Conservation (phyloP, 257 asterid genomes). For the Rauvolfia tetraphylla region DNA sequence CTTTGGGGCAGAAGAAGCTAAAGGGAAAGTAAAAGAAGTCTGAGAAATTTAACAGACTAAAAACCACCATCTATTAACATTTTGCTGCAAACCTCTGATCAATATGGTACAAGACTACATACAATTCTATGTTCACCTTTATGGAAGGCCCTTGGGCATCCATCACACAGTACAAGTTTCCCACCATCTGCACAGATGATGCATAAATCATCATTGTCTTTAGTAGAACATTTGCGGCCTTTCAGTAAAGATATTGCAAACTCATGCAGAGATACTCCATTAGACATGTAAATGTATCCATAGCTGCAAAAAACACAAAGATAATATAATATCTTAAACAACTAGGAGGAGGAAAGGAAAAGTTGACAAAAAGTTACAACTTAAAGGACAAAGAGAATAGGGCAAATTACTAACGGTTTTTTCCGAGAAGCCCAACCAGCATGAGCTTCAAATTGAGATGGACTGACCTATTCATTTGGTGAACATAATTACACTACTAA, state of each 20-base stretch:
- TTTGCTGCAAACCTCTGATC: neutral
- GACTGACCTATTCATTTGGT: constrained; percentile 73
- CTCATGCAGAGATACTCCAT: constrained; percentile 97
- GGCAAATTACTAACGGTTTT: constrained; percentile 70
- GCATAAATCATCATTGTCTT: constrained; percentile 90
- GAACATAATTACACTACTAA: neutral
- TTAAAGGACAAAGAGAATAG: constrained; percentile 20
- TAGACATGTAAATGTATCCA: constrained; percentile 90
- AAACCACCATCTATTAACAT: neutral
- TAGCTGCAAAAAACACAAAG: constrained; percentile 53
- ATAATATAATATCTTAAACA: neutral
- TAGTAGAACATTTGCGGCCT: constrained; percentile 68
- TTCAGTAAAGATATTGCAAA: constrained; percentile 71
- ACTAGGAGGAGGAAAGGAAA: neutral
- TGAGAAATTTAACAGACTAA: neutral
- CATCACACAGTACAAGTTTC: constrained; percentile 94
- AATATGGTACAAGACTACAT: neutral
- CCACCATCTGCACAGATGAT: constrained; percentile 99
- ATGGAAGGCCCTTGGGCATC: constrained; percentile 99
- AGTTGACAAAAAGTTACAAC: neutral
- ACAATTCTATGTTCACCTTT: constrained; percentile 57
- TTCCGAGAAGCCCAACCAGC: constrained; percentile 99
- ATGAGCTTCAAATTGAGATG: constrained; percentile 96
- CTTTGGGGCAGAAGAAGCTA: neutral
- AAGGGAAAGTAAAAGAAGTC: neutral